These are phyloP conservation scores for Termitomyces sp. DNA, from an alignment of 1,284 basidiomycete genomes.

Conservation along the genomic window DNA sequence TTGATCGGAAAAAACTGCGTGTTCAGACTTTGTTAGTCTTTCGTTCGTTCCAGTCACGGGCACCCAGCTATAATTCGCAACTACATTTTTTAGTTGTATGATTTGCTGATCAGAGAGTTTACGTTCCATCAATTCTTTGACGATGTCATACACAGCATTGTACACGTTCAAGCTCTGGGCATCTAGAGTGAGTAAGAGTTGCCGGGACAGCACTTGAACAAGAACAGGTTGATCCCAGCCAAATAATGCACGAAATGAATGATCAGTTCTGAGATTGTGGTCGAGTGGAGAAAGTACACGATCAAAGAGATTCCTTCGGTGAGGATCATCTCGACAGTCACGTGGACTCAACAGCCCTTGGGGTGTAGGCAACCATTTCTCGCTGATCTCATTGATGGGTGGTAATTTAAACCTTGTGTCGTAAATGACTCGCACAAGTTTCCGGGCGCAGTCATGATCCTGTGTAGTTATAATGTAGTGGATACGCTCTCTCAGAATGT, in stretches of 20 bases:
- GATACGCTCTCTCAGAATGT: slow-evolving; percentile 30
- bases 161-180: not conserved
- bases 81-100: slow-evolving; percentile 14
- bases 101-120: slow-evolving; percentile 18
- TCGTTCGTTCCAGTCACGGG: slow-evolving; percentile 22
- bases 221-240: slow-evolving; percentile 32
- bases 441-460: slow-evolving; percentile 17
- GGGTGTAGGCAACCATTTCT: slow-evolving; percentile 31
- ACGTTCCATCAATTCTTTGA: slow-evolving; percentile 30
- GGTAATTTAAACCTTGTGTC: slow-evolving; percentile 22
- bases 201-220: slow-evolving; percentile 23
- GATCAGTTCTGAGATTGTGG: slow-evolving; percentile 19
- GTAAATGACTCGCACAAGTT: slow-evolving; percentile 21
- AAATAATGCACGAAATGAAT: slow-evolving; percentile 24
- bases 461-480: slow-evolving; percentile 20
- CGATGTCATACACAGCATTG: slow-evolving; percentile 17
- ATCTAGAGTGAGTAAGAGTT: slow-evolving; percentile 25
- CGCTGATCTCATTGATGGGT: slow-evolving; percentile 15
- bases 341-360: slow-evolving; percentile 22
- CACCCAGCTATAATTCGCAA: slow-evolving; percentile 27
- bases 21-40: slow-evolving; percentile 18
- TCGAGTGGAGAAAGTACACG: slow-evolving; percentile 28
- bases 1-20: slow-evolving; percentile 26
- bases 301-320: slow-evolving; percentile 27
- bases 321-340: slow-evolving; percentile 24